Evolutionary conservation across 495 filamentous ascomycete species (phyloP), one percentile per base, ranked within the genome.

Genomic region (Lasiosphaeria miniovina): DNA sequence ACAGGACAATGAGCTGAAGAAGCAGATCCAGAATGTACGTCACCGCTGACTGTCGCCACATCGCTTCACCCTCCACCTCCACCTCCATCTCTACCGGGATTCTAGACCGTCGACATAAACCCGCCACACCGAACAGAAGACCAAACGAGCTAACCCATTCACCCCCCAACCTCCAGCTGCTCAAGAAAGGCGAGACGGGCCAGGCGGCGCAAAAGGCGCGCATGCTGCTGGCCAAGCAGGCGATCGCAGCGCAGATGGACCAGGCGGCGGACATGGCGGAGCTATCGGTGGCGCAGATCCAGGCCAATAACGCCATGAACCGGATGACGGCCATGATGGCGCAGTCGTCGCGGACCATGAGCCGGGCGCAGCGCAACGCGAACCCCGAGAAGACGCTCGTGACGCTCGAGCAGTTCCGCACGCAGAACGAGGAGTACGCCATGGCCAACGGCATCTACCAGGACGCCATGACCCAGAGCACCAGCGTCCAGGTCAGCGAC

Each of bases 391-490:
- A 82, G 65, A 81, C 78, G 48, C 74, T 81, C 55, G 60, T 79
- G 49, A 80, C 78, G 36, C 91, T 93, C 79, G 90, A 93, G 67
- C 85, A 86, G 65, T 92, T 90, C 78, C 87, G 90, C 71, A 80
- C 82, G 49, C 89, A 93, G 72, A 91, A 91, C 75, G 90, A 93
- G 66, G 88, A 93, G 64, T 84, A 93, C 58, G 90, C 91, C 70
- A 88, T 93, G 63, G 84, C 82, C 66, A 91, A 88, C 52, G 86
- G 85, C 32, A 91, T 91, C 74, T 91, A 91, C 76, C 88, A 91
- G 73, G 91, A 90, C 68, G 89, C 89, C 46, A 91, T 90, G 50
- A 83, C 84, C 8, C 83, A 83, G 48, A 85, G 85, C 50, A 92
- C 90, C 0, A 87, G 88, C 11, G 83, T 88, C 33, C 87, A 84